These are phyloP conservation scores for Dictyostelium citrinum DNA, from an alignment of 78 protist genomes.

Conservation along the genomic window DNA sequence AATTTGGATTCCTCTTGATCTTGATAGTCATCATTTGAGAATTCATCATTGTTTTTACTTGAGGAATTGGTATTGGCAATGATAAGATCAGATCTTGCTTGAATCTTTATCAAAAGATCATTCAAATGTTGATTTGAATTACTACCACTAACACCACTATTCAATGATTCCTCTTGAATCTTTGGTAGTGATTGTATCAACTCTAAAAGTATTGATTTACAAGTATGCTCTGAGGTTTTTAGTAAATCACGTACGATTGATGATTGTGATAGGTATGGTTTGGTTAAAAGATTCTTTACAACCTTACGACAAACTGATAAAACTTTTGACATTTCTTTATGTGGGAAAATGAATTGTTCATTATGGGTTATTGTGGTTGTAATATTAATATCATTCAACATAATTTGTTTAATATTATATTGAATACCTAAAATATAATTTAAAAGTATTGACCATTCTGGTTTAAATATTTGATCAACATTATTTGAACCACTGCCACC, in stretches of 20 bases:
- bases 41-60: background rate
- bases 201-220: background rate
- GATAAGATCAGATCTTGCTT: background rate
- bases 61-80: background rate
- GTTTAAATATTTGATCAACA: background rate
- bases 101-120: background rate
- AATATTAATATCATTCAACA: slow-evolving; percentile 45
- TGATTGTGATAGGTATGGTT: slow-evolving; percentile 23
- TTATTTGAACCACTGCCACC: background rate
- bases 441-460: slow-evolving; percentile 45
- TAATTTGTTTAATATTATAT: slow-evolving; percentile 57
- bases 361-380: background rate
- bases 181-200: background rate
- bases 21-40: background rate
- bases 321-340: slow-evolving; percentile 14
- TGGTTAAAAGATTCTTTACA: slow-evolving; percentile 30
- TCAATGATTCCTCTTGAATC: background rate
- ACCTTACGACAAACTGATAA: slow-evolving; percentile 56
- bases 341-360: slow-evolving; percentile 31
- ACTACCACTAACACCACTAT: background rate
- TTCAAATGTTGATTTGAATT: background rate
- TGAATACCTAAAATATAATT: slow-evolving; percentile 55
- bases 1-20: background rate
- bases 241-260: slow-evolving; percentile 34
- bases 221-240: background rate